These are phyloP conservation scores for Magnolia officinalis DNA, from an alignment of 164 flowering plant genomes.

Conservation along the genomic window DNA sequence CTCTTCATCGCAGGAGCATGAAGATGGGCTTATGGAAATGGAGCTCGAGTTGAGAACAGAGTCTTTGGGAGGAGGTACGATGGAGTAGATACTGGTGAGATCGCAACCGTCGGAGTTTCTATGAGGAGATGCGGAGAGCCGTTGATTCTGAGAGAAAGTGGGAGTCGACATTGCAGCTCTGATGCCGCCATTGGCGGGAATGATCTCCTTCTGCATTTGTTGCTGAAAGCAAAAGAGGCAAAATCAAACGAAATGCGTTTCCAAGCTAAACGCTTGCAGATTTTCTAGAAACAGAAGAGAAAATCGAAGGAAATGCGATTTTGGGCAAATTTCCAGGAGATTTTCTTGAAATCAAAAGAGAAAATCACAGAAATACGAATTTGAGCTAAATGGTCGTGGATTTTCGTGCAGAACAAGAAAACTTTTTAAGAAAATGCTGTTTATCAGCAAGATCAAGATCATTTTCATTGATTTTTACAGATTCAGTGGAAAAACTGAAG, in stretches of 20 bases:
- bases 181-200: slow-evolving; percentile 21
- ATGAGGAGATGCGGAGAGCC: not conserved
- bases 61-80: slow-evolving; percentile 22
- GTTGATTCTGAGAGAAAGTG: slow-evolving; percentile 2
- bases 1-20: slow-evolving; percentile 20
- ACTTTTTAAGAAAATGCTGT: no score
- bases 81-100: slow-evolving; percentile 24
- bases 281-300: not conserved
- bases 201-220: slow-evolving; percentile 41
- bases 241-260: not conserved
- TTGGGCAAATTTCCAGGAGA: no score
- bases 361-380: not conserved
- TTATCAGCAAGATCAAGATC: no score
- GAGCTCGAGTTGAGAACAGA: slow-evolving; percentile 17
- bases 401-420: not conserved
- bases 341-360: no score
- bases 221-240: not conserved
- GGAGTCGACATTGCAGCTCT: slow-evolving; percentile 6
- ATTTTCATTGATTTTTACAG: no score
- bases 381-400: not conserved
- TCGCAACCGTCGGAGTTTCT: slow-evolving; percentile 12
- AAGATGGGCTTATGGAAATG: slow-evolving; percentile 24
- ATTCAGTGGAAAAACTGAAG: no score
- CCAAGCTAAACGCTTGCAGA: not conserved
- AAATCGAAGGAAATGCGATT: not conserved